These are phyloP conservation scores for Decorospora gaudefroyi DNA, from an alignment of 2,329 filamentous ascomycete species.

Conservation along the genomic window DNA sequence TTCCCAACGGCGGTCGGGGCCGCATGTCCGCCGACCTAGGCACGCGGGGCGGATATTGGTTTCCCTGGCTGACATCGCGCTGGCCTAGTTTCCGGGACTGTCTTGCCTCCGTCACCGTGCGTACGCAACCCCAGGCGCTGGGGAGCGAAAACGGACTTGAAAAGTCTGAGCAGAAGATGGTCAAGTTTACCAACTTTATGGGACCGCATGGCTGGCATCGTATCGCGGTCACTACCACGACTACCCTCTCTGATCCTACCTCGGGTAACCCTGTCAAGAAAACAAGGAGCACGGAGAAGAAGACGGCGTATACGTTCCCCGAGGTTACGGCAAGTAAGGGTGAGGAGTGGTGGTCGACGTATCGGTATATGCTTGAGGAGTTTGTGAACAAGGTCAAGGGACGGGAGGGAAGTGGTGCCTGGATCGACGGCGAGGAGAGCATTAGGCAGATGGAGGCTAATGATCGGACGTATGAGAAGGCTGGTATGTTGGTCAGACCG, in stretches of 20 bases:
- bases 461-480: slow-evolving; percentile 43
- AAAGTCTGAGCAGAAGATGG: slow-evolving; percentile 15
- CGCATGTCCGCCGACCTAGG: slow-evolving; percentile 21
- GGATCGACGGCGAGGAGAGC: slow-evolving; percentile 42
- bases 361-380: slow-evolving; percentile 44
- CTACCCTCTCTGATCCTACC: slow-evolving; percentile 1
- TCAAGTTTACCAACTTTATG: slow-evolving; percentile 29
- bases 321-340: slow-evolving; percentile 30
- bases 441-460: slow-evolving; percentile 45
- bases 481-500: slow-evolving; percentile 31
- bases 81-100: slow-evolving; percentile 23
- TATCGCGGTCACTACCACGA: slow-evolving; percentile 22
- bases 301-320: slow-evolving; percentile 39
- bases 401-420: slow-evolving; percentile 32
- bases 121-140: slow-evolving; percentile 13
- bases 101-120: slow-evolving; percentile 18
- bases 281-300: slow-evolving; percentile 13
- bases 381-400: slow-evolving; percentile 44
- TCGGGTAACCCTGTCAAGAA: slow-evolving; percentile 13
- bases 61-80: slow-evolving; percentile 25
- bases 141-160: slow-evolving; percentile 7
- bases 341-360: slow-evolving; percentile 43
- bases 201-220: slow-evolving; percentile 28
- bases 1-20: slow-evolving; percentile 27
- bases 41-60: slow-evolving; percentile 24